Percentiles rank a stretch among this genome's conserved stretches.
These are phyloP conservation scores for Parietaria judaica DNA, from an alignment of 306 rosid species.

Conservation along the genomic window DNA sequence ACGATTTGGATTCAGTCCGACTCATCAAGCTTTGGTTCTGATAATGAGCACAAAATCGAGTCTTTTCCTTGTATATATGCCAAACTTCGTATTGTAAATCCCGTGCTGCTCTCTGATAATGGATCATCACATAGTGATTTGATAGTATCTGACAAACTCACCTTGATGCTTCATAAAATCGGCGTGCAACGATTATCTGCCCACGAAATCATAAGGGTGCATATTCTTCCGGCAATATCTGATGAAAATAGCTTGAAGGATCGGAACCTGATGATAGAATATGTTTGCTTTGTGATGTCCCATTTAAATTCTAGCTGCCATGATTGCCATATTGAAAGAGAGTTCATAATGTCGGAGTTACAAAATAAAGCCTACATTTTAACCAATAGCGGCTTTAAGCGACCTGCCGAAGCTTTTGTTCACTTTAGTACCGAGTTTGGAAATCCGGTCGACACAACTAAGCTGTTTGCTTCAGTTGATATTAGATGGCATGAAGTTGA, in stretches of 20 bases:
- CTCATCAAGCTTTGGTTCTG: slow-evolving; percentile 35
- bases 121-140: slow-evolving; percentile 29
- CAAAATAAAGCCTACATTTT: slow-evolving; percentile 44
- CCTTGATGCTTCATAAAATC: slow-evolving; percentile 50
- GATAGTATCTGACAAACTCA: slow-evolving; percentile 37
- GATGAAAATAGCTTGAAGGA: slow-evolving; percentile 27
- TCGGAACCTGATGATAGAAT: slow-evolving; percentile 59
- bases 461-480: slow-evolving; percentile 45
- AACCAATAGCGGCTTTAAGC: slow-evolving; percentile 67
- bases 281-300: slow-evolving; percentile 71
- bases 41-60: slow-evolving; percentile 47
- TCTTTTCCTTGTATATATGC: slow-evolving; percentile 61
- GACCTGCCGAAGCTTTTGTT: slow-evolving; percentile 57
- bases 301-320: slow-evolving; percentile 70
- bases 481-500: slow-evolving; percentile 80
- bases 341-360: slow-evolving; percentile 54
- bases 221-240: slow-evolving; percentile 67
- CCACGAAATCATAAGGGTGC: slow-evolving; percentile 78
- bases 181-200: slow-evolving; percentile 83
- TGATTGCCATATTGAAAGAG: slow-evolving; percentile 52
- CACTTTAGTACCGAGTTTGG: slow-evolving; percentile 72
- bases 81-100: slow-evolving; percentile 61
- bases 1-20: slow-evolving; percentile 78
- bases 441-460: slow-evolving; percentile 55
- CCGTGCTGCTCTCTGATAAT: slow-evolving; percentile 53